Evolutionary conservation across 2,329 filamentous ascomycete genomes (phyloP), one percentile per base, ranked within the genome.

Genomic region (Fusarium sp.): DNA sequence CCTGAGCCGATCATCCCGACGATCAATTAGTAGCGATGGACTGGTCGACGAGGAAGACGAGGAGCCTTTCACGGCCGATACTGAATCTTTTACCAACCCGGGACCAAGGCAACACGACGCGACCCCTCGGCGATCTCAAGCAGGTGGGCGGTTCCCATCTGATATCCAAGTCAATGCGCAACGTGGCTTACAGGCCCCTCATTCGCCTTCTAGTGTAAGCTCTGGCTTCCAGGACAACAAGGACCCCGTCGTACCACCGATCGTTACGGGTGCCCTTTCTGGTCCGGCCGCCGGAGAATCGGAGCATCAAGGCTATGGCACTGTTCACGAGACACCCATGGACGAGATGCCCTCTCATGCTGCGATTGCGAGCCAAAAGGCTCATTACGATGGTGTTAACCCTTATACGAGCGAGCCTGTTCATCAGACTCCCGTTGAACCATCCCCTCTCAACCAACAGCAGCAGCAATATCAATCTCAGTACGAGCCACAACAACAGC

Each of bases 121-220:
- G 53, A 77, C 80, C 71, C 83, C 86, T 73, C 86, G 86, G 79
- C 89, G 94, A 79, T 92, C 93, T 77, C 89, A 92, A 86, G 90
- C 93, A 89, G 95, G 94, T 89, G 95, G 95, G 84, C 89, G 94
- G 80, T 99, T 99, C 83, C 95, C 95, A 81, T 96, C 92, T 81
- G 94, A 97, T 84, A 84, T 98, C 74, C 89, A 94, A 83, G 87
- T 97, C 78, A 91, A 94, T 79, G 83, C 85, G 65, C 82, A 88
- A 77, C 89, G 92, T 83, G 90, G 91, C 85, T 89, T 93, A 88
- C 90, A 94, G 81, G 89, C 88, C 76, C 88, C 91, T 76, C 83
- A 89, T 77, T 93, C 92, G 76, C 91, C 91, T 63, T 92, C 91
- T 84, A 96, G 92, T 84, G 88, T 89, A 79, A 93, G 90, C 78